Percentiles rank a stretch among this genome's conserved stretches.
Conservation (phyloP, 441 rosid genomes). For the Erysimum pusillum region DNA sequence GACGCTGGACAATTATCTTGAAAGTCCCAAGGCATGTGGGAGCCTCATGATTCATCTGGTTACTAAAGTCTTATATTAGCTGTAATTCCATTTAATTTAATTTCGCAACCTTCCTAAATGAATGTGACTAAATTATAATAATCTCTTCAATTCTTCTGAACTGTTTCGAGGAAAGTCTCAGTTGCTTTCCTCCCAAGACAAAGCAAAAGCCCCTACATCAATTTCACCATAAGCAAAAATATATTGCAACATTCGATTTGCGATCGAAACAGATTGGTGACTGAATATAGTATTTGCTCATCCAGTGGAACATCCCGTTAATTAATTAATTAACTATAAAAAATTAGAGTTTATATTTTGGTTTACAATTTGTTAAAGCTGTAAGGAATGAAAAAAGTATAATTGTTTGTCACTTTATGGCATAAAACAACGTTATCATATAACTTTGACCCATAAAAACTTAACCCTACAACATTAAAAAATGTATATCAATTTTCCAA, state of each 20-base stretch:
- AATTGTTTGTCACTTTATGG: background rate
- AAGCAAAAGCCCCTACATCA: background rate
- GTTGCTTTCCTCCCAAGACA: conserved; percentile 1
- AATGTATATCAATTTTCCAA: conserved; percentile 7
- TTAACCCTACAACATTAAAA: background rate
- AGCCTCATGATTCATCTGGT: conserved; percentile 29
- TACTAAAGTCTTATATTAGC: conserved; percentile 11
- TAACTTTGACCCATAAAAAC: conserved; percentile 13
- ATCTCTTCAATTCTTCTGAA: background rate
- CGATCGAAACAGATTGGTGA: background rate
- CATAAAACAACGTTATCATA: background rate
- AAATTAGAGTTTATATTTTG: background rate
- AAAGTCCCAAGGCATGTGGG: conserved; percentile 16
- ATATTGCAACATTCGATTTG: background rate
- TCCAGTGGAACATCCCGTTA: background rate
- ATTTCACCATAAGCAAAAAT: background rate
- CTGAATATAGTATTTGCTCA: background rate
- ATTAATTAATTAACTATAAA: background rate
- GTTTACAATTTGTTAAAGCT: background rate
- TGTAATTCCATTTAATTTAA: conserved; percentile 14
- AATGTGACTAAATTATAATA: background rate
- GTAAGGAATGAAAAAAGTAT: background rate
- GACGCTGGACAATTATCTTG: background rate
- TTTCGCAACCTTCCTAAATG: background rate
- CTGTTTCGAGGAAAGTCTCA: background rate